phyloP scores from a whole-genome alignment of 140 eudicot genomes.

The Cichorium intybus region DNA sequence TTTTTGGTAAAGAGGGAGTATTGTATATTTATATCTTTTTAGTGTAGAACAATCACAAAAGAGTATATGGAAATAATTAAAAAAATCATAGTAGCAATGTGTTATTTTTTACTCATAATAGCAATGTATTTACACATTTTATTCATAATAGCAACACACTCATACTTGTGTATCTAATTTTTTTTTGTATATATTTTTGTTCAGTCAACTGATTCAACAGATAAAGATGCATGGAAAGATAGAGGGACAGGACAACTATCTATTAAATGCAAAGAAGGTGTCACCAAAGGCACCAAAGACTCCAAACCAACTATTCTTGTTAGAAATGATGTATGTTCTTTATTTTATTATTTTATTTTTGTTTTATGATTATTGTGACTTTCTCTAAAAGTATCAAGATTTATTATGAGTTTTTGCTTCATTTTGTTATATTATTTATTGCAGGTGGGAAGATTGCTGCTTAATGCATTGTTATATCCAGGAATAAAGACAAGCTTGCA shows the following conservation, averaged over 20 bases:
- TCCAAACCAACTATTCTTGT: conserved; percentile 87
- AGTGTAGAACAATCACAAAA: background rate
- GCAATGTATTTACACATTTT: no score
- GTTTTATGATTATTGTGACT: background rate
- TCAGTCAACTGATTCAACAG: conserved; percentile 82
- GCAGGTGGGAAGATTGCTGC: conserved; percentile 90
- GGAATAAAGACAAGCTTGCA: conserved; percentile 85
- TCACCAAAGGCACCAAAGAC: conserved; percentile 75
- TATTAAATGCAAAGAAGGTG: conserved; percentile 85
- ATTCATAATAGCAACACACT: no score
- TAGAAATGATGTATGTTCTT: conserved; percentile 78
- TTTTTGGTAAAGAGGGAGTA: background rate
- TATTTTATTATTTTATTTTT: background rate
- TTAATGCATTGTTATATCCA: conserved; percentile 79
- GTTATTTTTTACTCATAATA: no score
- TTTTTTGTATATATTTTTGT: conserved; percentile 13
- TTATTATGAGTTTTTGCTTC: background rate
- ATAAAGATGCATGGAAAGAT: conserved; percentile 89
- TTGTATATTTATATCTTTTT: background rate
- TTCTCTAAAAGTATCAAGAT: no score
- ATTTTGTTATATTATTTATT: conserved; percentile 18
- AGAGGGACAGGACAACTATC: conserved; percentile 87
- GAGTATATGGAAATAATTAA: conserved; percentile 6
- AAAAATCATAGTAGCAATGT: no score
- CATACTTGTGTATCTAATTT: background rate